phyloP scores from a whole-genome alignment of 179 eudicot species.

The Spinacia oleracea region DNA sequence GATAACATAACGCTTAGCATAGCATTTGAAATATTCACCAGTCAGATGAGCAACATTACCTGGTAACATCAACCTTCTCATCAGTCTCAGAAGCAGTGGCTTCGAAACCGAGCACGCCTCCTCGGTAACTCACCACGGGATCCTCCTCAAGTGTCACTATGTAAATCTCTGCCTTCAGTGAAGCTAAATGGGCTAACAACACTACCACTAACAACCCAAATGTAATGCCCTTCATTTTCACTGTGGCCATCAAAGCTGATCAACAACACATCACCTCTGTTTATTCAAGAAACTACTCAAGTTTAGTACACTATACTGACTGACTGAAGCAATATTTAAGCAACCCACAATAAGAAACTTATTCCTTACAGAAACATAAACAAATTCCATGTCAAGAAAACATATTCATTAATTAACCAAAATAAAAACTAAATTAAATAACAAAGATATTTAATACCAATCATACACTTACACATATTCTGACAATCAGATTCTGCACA shows the following conservation, averaged over 20 bases:
- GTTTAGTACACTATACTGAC: constrained; percentile 12
- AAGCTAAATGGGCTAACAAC: constrained; percentile 39
- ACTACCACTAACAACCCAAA: constrained; percentile 36
- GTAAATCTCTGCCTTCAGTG: constrained; percentile 58
- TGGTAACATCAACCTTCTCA: constrained; percentile 77
- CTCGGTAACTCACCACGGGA: constrained; percentile 73
- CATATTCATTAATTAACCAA: background rate
- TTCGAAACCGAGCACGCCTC: constrained; percentile 67
- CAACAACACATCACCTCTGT: constrained; percentile 25
- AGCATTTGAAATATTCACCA: constrained; percentile 8
- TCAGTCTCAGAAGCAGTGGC: constrained; percentile 80
- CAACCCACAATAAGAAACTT: constrained; percentile 2
- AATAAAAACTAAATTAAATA: background rate
- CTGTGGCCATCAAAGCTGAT: constrained; percentile 25
- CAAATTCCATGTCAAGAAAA: no score
- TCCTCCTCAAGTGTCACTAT: constrained; percentile 76
- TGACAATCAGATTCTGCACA: constrained; percentile 34
- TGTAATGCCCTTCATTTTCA: constrained; percentile 46
- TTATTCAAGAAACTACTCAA: constrained; percentile 11
- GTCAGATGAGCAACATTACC: constrained; percentile 37
- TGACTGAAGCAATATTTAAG: constrained; percentile 4
- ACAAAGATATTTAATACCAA: constrained; percentile 20
- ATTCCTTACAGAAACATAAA: background rate
- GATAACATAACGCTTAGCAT: background rate
- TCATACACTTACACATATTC: constrained; percentile 21